Evolutionary conservation across 2,329 filamentous ascomycete species (phyloP), one percentile per base, ranked within the genome.

Genomic region (Epichloe hybrida): DNA sequence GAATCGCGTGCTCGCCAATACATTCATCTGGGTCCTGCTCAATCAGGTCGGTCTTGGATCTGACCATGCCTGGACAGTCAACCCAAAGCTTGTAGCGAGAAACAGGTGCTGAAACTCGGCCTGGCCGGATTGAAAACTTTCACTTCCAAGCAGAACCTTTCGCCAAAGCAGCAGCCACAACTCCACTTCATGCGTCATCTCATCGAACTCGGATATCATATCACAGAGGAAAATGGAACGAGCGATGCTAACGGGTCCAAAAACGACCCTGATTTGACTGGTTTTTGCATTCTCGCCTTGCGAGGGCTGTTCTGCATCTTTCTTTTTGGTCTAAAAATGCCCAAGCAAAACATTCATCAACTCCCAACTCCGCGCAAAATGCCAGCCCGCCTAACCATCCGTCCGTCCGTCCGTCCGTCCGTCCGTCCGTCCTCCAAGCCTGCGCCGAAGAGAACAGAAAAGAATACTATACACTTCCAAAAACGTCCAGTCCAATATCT

Each of bases 281-380:
- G 48, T 53, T 51, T 53, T 55, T 55, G 27, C 23, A 49, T 50
- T 52, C 37, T 40, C 54, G 53, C 57, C 54, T 39, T 41, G 17
- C 48, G 43, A 49, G 54, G 57, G 54, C 58, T 58, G 51, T 36
- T 50, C 43, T 50, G 39, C 43, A 20, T 52, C 48, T 46, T 46
- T 17, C 44, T 9, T 38, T 27, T 54, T 42, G 27, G 27, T 31
- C 27, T 31, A 31, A 31, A 31, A 27, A 9, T 3, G 5, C 46
- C 36, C 36, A 17, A 37, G 12, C 27, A 41, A 48, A 48, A 38
- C 34, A 46, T 21, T 45, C 52, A 52, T 37, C 55, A 56, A 64
- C 61, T 61, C 63, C 61, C 59, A 64, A 68, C 65, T 68, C 65
- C 65, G 52, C 59, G 65, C 65, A 66, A 65, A 64, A 62, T 60